Percentiles rank a stretch among this genome's conserved stretches.
phyloP scores from a whole-genome alignment of 2,329 filamentous ascomycete species.

The Botryotinia narcissicola region DNA sequence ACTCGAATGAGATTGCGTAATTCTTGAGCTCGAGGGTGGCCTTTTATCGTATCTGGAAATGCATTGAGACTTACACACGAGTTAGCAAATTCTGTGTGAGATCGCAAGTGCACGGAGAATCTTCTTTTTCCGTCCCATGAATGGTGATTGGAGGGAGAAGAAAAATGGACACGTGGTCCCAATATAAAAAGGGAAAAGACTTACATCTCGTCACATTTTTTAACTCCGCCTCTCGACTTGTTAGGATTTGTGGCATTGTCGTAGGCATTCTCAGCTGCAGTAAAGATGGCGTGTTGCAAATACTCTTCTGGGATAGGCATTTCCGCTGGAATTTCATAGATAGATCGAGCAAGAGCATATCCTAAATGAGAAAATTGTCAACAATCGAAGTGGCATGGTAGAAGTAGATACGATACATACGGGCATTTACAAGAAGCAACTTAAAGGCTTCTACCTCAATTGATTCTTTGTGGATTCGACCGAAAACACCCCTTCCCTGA shows the following conservation, averaged over 20 bases:
- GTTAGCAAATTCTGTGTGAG: neutral
- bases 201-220: constrained; percentile 74
- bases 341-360: constrained; percentile 59
- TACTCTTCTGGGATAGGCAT: constrained; percentile 49
- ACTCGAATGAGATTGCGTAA: constrained; percentile 66
- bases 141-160: neutral
- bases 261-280: constrained; percentile 66
- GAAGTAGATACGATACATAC: constrained; percentile 45
- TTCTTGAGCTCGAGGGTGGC: constrained; percentile 51
- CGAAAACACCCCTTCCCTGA: constrained; percentile 51
- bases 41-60: constrained; percentile 57
- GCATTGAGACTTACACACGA: constrained; percentile 53
- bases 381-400: neutral
- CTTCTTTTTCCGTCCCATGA: neutral
- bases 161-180: neutral
- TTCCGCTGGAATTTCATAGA: constrained; percentile 55
- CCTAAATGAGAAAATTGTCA: constrained; percentile 42
- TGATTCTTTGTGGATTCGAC: constrained; percentile 56
- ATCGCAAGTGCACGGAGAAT: neutral
- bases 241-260: constrained; percentile 83
- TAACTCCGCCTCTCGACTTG: constrained; percentile 70
- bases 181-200: constrained; percentile 33
- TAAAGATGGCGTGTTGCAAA: constrained; percentile 60
- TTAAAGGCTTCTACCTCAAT: constrained; percentile 72
- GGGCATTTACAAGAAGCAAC: constrained; percentile 58